Base-by-base conservation (phyloP, 1,284 basidiomycete genomes). In the Rhodotorula sp. region DNA sequence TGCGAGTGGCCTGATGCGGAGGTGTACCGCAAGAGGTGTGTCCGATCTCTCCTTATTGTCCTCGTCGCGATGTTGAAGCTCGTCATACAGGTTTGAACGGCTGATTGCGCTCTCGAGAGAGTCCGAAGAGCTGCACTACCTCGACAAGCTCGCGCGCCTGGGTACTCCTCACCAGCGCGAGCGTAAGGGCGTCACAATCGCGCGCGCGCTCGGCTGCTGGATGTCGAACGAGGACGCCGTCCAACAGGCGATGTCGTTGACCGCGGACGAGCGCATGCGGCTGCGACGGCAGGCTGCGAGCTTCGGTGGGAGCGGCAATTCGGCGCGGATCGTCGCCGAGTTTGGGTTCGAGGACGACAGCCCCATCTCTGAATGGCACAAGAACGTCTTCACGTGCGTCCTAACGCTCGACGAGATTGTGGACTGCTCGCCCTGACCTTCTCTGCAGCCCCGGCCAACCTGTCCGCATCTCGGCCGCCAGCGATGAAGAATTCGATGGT, bases 41-140 rank as follows among this genome's bases (percentile, higher is more conserved):
- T 54, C 9, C 6, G 15, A 30, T 50, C 52, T 22, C 13, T 52
- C 16, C 28, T 26, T 31, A 34, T 7, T 8, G 11, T 18, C 44
- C 26, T 15, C 0, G 2, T 46, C n/a, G 28, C 18, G 13, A 7
- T 0, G 24, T 26, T 46, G 34, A 62, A 2, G 15, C 26, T 47
- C 22, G 2, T 7, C 26, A 0, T 7, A 24, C 57, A 74, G 72
- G 4, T 48, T 67, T 24, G 55, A 67, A n/a, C 73, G 73, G 28
- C 58, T 74, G 9, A n/a, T 74, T n/a, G 44, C 62, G 18, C 60
- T 72, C 8, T 64, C 68, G 24, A 51, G 44, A 4, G 34, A 53
- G 2, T 58, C 71, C 0, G 73, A 74, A 52, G 73, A 74, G 50
- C 50, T 46, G n/a, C 24, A 31, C 30, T 74, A 71, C 67, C 70